Evolutionary conservation across 164 flowering plant genomes (phyloP).

Genomic region (Magnolia kwangsiensis): DNA sequence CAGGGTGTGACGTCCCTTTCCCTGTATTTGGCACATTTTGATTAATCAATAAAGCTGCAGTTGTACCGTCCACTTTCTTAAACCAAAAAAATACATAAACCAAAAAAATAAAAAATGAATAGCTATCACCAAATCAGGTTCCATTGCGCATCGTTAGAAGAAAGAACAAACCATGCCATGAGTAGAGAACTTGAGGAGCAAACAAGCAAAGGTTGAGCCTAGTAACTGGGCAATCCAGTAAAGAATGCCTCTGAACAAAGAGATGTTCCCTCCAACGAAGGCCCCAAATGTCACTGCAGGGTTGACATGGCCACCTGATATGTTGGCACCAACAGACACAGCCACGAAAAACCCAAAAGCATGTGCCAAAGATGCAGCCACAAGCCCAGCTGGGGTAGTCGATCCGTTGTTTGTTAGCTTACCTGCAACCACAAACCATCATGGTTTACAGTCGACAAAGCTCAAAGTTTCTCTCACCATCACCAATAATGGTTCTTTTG

Average conservation of each 20-base stretch:
- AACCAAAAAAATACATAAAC: too few relatives aligned
- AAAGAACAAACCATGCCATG: slow-evolving; percentile 22
- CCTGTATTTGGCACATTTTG: not conserved
- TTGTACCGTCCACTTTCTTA: not conserved
- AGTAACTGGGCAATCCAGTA: slow-evolving; percentile 50
- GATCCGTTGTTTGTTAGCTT: slow-evolving; percentile 34
- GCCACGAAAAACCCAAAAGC: slow-evolving; percentile 44
- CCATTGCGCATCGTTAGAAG: too few relatives aligned
- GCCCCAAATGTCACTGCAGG: slow-evolving; percentile 56
- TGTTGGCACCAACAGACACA: slow-evolving; percentile 42
- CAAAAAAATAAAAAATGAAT: not conserved
- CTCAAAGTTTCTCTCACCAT: not conserved
- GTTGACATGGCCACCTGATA: slow-evolving; percentile 54
- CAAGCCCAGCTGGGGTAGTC: slow-evolving; percentile 34
- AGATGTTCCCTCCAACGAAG: slow-evolving; percentile 44
- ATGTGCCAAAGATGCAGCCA: slow-evolving; percentile 33
- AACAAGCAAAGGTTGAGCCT: slow-evolving; percentile 41
- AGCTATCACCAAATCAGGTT: too few relatives aligned
- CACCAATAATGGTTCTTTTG: not conserved
- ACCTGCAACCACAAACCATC: slow-evolving; percentile 17
- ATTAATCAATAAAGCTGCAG: not conserved
- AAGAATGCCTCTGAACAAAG: slow-evolving; percentile 39
- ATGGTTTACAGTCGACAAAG: not conserved
- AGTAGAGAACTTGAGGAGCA: slow-evolving; percentile 37
- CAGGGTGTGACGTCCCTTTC: too few relatives aligned